These are phyloP conservation scores for Kurtzmaniella quercitrusa DNA, from an alignment of 1,139 yeast species.

Conservation along the genomic window DNA sequence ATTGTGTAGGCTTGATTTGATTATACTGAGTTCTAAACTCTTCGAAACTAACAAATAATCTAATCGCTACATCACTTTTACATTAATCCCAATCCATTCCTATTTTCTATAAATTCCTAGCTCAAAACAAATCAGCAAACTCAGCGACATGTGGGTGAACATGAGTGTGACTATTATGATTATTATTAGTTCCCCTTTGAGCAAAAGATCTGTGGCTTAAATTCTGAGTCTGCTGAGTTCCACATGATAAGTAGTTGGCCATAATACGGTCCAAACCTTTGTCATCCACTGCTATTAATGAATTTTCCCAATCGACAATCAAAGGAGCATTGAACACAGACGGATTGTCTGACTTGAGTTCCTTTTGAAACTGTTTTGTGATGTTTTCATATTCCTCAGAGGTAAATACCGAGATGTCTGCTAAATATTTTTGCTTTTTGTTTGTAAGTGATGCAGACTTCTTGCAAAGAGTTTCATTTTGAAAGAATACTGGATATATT, in stretches of 20 bases:
- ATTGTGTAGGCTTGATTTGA: neutral
- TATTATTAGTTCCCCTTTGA: slow-evolving; percentile 2
- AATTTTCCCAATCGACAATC: slow-evolving; percentile 55
- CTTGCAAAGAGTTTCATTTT: slow-evolving; percentile 10
- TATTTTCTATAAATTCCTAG: slow-evolving; percentile 1
- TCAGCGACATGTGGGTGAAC: slow-evolving; percentile 47
- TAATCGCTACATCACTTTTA: neutral
- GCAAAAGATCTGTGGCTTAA: slow-evolving; percentile 6
- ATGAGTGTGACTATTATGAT: slow-evolving; percentile 13
- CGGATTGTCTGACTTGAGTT: slow-evolving; percentile 4
- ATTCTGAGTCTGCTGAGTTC: slow-evolving; percentile 27
- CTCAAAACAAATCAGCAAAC: slow-evolving; percentile 43
- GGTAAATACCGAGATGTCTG: slow-evolving; percentile 20
- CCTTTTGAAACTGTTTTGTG: slow-evolving; percentile 3
- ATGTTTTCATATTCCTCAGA: slow-evolving; percentile 19
- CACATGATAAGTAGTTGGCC: slow-evolving; percentile 39
- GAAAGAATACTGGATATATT: slow-evolving; percentile 17
- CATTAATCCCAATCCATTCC: neutral
- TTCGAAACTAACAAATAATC: neutral
- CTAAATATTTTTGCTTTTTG: slow-evolving; percentile 14
- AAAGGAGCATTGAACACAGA: slow-evolving; percentile 34
- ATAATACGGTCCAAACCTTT: slow-evolving; percentile 39
- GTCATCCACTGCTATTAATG: slow-evolving; percentile 49
- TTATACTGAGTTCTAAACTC: neutral
- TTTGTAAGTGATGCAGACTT: slow-evolving; percentile 11